These are phyloP conservation scores for Teratosphaeria gauchensis DNA, from an alignment of 2,329 filamentous ascomycete genomes.

Conservation along the genomic window DNA sequence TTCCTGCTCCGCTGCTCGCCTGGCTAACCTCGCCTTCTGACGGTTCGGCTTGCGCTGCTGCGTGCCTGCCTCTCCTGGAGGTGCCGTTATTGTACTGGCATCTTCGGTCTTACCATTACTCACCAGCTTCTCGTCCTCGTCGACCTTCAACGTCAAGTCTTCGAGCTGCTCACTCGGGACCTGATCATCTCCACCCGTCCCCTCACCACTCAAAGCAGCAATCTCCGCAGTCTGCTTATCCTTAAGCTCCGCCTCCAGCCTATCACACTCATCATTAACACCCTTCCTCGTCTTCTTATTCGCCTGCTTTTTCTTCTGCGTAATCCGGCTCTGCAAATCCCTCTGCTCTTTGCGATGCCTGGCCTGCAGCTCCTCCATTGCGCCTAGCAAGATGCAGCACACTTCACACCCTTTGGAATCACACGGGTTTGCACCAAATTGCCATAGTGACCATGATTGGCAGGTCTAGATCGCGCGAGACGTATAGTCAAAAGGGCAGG, in stretches of 20 bases:
- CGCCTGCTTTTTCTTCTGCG: conserved; percentile 92
- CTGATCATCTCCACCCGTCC: conserved; percentile 3
- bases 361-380: conserved; percentile 64
- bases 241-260: conserved; percentile 46
- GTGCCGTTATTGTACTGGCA: not conserved
- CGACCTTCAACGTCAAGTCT: conserved; percentile 12
- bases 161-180: conserved; percentile 11
- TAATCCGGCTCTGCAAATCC: conserved; percentile 76
- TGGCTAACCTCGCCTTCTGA: conserved; percentile 81
- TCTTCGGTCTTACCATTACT: not conserved
- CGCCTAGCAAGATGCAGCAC: not conserved
- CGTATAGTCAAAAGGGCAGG: not conserved
- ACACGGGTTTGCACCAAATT: not conserved
- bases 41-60: conserved; percentile 68
- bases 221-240: conserved; percentile 46
- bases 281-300: conserved; percentile 65
- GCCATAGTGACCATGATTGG: not conserved
- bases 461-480: not conserved
- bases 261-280: conserved; percentile 53
- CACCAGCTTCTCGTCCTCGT: conserved; percentile 4
- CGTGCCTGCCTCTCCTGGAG: conserved; percentile 4
- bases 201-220: conserved; percentile 33
- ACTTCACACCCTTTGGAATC: not conserved
- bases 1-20: conserved; percentile 76
- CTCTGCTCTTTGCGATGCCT: conserved; percentile 82